These are phyloP conservation scores for Teunomyces barrocoloradensis DNA, from an alignment of 805 yeast species.

Conservation along the genomic window DNA sequence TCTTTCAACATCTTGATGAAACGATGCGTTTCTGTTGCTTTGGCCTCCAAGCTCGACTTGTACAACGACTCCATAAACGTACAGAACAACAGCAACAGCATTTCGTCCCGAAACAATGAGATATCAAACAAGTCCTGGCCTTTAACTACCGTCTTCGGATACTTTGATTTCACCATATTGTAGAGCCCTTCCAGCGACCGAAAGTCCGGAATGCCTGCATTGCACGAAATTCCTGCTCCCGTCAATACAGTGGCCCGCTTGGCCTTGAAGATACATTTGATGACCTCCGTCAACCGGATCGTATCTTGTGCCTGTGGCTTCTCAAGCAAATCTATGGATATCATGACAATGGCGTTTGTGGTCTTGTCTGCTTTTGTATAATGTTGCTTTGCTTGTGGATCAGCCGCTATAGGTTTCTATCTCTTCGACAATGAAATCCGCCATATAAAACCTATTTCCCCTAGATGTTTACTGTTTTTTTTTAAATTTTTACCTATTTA, in stretches of 20 bases:
- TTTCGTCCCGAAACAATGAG: constrained; percentile 67
- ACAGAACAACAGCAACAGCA: constrained; percentile 71
- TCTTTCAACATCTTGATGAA: constrained; percentile 63
- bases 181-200: constrained; percentile 83
- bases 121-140: constrained; percentile 93
- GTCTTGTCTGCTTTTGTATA: neutral
- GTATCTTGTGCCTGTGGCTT: constrained; percentile 10
- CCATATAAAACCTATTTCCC: constrained; percentile 1
- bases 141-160: constrained; percentile 61
- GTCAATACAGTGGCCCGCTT: constrained; percentile 68
- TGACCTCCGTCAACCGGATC: constrained; percentile 37
- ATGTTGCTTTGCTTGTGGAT: neutral
- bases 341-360: constrained; percentile 5
- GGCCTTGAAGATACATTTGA: constrained; percentile 47
- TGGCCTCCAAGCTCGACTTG: constrained; percentile 58
- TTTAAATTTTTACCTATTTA: constrained; percentile 9
- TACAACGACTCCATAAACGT: constrained; percentile 85
- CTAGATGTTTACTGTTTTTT: constrained; percentile 5
- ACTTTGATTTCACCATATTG: constrained; percentile 61
- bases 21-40: constrained; percentile 80
- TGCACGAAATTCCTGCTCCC: constrained; percentile 96
- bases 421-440: constrained; percentile 1
- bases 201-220: constrained; percentile 96
- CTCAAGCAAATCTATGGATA: constrained; percentile 10
- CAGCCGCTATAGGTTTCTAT: neutral